Percentiles rank a stretch among this genome's conserved stretches.
Evolutionary conservation across 2,329 filamentous ascomycete genomes (phyloP).

Genomic region (Verticillium albo-atrum): DNA sequence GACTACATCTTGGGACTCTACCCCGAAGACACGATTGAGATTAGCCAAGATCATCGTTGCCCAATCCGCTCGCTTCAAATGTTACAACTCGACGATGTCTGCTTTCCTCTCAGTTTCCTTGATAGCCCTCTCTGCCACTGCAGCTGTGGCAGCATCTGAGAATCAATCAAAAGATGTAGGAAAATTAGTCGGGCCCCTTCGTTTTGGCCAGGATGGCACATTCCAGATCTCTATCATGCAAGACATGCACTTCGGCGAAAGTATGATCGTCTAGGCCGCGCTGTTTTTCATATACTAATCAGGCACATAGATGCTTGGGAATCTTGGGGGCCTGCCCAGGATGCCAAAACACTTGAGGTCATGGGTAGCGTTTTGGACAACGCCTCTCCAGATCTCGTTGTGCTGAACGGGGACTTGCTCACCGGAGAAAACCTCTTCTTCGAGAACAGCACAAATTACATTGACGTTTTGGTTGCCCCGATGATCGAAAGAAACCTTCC

Average conservation of each 20-base stretch:
- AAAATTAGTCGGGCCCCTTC: neutral
- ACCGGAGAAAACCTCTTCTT: constrained; percentile 45
- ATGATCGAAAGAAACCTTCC: constrained; percentile 38
- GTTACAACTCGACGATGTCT: neutral
- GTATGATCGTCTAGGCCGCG: constrained; percentile 2
- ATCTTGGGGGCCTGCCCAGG: constrained; percentile 30
- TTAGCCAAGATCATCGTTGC: too few species aligned
- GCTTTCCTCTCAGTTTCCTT: neutral
- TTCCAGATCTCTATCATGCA: constrained; percentile 13
- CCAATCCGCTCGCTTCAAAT: too few species aligned
- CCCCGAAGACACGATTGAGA: too few species aligned
- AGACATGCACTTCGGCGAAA: constrained; percentile 16
- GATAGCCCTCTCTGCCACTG: neutral
- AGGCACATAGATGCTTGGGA: constrained; percentile 18
- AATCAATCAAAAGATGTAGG: neutral
- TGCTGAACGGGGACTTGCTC: constrained; percentile 54
- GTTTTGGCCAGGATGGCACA: constrained; percentile 4
- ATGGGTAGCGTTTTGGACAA: constrained; percentile 27
- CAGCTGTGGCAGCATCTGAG: neutral
- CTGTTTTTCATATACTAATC: neutral
- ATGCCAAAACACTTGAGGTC: constrained; percentile 28
- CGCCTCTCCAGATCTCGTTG: constrained; percentile 33
- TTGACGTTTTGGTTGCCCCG: constrained; percentile 44
- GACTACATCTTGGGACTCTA: too few species aligned
- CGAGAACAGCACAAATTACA: constrained; percentile 38